Conservation (phyloP, 1,284 basidiomycete genomes). For the Ganoderma meredithae region DNA sequence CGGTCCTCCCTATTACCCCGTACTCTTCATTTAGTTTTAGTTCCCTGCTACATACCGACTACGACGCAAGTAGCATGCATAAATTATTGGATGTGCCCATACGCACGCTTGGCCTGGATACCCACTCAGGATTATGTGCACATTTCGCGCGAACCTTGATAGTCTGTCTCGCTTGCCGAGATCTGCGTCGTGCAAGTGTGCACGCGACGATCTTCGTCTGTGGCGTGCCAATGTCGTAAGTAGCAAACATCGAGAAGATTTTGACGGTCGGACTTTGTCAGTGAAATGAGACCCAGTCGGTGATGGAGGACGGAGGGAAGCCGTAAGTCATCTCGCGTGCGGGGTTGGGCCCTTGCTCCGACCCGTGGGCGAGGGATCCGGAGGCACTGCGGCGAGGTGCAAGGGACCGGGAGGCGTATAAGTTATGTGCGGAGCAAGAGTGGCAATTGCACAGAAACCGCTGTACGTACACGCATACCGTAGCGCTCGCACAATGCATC, state of each 20-base stretch:
- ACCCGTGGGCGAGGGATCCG: too few species aligned
- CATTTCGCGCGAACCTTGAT: not conserved
- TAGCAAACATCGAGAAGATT: not conserved
- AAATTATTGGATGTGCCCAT: not conserved
- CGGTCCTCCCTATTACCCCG: slow-evolving; percentile 12
- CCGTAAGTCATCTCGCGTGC: too few species aligned
- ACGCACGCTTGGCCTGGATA: not conserved
- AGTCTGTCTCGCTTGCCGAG: slow-evolving; percentile 3
- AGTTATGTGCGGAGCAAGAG: slow-evolving; percentile 6
- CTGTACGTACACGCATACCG: slow-evolving; percentile 11
- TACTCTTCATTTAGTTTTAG: slow-evolving; percentile 30
- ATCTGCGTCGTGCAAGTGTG: slow-evolving; percentile 1
- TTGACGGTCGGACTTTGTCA: not conserved
- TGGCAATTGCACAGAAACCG: not conserved
- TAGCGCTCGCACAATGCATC: not conserved
- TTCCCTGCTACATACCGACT: slow-evolving; percentile 17
- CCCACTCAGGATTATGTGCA: not conserved
- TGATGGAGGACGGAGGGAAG: not conserved
- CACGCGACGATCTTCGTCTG: slow-evolving; percentile 1
- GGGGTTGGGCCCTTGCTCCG: too few species aligned
- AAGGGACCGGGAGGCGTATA: not conserved
- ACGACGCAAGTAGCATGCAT: not conserved
- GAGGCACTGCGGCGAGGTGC: not conserved
- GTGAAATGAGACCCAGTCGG: not conserved
- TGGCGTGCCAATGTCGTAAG: not conserved